Conservation (phyloP, 148 eudicot genomes). For the Camellia lanceoleosa region DNA sequence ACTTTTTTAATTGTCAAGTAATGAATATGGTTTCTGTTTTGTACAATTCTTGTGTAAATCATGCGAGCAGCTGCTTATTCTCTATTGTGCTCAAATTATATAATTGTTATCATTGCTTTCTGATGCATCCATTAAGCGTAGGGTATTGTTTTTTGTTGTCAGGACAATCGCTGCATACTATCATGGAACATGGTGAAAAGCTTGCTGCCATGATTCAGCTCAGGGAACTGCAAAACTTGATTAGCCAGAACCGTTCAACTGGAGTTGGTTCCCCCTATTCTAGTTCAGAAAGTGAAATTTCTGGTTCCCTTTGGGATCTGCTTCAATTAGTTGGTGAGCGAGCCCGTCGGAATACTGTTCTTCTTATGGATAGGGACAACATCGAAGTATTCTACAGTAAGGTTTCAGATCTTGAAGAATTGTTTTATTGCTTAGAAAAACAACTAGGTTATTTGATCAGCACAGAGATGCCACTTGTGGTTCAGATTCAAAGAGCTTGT, state of each 20-base stretch:
- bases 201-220: slow-evolving; percentile 83
- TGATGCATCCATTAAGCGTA: background rate
- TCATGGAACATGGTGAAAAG: slow-evolving; percentile 98
- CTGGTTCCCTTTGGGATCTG: slow-evolving; percentile 93
- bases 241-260: slow-evolving; percentile 54
- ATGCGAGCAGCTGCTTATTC: background rate
- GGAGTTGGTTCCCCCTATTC: slow-evolving; percentile 39
- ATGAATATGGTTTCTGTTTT: background rate
- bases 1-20: background rate
- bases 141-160: slow-evolving; percentile 9
- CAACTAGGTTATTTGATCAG: slow-evolving; percentile 59
- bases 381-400: slow-evolving; percentile 95
- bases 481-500: slow-evolving; percentile 79
- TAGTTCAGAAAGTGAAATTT: slow-evolving; percentile 42
- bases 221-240: slow-evolving; percentile 71
- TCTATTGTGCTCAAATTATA: background rate
- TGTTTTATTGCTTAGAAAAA: slow-evolving; percentile 74
- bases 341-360: slow-evolving; percentile 81
- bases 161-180: slow-evolving; percentile 83
- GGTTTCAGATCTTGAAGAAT: slow-evolving; percentile 82
- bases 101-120: background rate
- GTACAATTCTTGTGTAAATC: background rate
- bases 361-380: slow-evolving; percentile 97
- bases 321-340: slow-evolving; percentile 92
- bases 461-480: slow-evolving; percentile 48